Evolutionary conservation across 2,329 filamentous ascomycete species (phyloP).

Genomic region (Exophiala sp.): DNA sequence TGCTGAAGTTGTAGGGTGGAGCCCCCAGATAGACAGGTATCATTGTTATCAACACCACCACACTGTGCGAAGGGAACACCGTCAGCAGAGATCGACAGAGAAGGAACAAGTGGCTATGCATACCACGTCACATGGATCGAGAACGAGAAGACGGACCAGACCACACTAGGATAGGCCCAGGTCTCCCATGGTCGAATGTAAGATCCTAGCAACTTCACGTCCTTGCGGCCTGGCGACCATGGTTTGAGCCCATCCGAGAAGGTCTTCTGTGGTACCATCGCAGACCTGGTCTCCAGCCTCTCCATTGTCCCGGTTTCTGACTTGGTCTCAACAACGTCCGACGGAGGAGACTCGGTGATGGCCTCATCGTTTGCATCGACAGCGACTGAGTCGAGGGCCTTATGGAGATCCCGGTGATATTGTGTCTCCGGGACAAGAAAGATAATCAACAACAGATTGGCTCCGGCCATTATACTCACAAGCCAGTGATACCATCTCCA

Average conservation of each 20-base stretch:
- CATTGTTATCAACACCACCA: not conserved
- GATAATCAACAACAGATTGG: conserved; percentile 33
- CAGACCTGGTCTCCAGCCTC: too few species aligned
- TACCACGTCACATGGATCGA: conserved; percentile 5
- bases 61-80: not conserved
- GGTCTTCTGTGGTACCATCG: not conserved
- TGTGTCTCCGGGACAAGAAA: conserved; percentile 37
- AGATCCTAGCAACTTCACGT: not conserved
- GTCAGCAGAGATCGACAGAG: too few species aligned
- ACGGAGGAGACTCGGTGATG: too few species aligned
- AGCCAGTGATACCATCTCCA: conserved; percentile 41
- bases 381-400: conserved; percentile 3
- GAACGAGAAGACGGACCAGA: conserved; percentile 6
- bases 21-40: conserved; percentile 3
- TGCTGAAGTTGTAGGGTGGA: conserved; percentile 30
- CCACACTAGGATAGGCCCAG: conserved; percentile 3
- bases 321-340: too few species aligned
- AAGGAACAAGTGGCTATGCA: not conserved
- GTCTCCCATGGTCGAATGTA: conserved; percentile 2
- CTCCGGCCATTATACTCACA: conserved; percentile 32
- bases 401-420: conserved; percentile 29
- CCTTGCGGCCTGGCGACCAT: not conserved
- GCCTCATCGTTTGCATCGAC: not conserved
- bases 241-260: not conserved
- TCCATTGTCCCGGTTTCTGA: not conserved